Evolutionary conservation across 805 yeast species (phyloP).

Genomic region (Hanseniaspora taiwanica): DNA sequence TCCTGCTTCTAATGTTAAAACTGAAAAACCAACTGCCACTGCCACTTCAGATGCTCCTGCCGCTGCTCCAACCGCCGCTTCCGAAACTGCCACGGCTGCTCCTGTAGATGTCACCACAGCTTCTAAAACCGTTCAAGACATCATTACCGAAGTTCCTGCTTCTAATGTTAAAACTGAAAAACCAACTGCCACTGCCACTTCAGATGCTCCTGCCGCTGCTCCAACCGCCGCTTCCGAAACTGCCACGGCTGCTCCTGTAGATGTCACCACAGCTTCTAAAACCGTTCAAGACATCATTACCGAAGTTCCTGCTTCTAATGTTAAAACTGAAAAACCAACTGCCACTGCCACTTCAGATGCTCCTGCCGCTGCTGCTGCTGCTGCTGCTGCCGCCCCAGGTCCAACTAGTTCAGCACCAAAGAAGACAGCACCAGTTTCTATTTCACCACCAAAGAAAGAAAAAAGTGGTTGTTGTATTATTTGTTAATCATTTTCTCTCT

Average conservation of each 20-base stretch:
- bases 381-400: conserved; percentile 1
- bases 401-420: no score
- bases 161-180: no score
- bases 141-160: no score
- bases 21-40: conserved; percentile 4
- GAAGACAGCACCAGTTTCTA: conserved; percentile 4
- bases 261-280: conserved; percentile 9
- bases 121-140: no score
- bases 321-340: no score
- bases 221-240: conserved; percentile 7
- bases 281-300: conserved; percentile 26
- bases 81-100: conserved; percentile 1
- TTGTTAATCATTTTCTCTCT: neutral
- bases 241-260: conserved; percentile 9
- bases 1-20: no score
- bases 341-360: conserved; percentile 1
- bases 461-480: conserved; percentile 3
- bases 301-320: no score
- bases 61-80: conserved; percentile 1
- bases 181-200: neutral
- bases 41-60: conserved; percentile 5
- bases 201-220: neutral
- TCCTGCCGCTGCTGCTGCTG: conserved; percentile 6
- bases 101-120: no score
- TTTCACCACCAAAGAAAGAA: conserved; percentile 5